These are phyloP conservation scores for Ceriops zippeliana DNA, from an alignment of 345 rosid species.

Conservation along the genomic window DNA sequence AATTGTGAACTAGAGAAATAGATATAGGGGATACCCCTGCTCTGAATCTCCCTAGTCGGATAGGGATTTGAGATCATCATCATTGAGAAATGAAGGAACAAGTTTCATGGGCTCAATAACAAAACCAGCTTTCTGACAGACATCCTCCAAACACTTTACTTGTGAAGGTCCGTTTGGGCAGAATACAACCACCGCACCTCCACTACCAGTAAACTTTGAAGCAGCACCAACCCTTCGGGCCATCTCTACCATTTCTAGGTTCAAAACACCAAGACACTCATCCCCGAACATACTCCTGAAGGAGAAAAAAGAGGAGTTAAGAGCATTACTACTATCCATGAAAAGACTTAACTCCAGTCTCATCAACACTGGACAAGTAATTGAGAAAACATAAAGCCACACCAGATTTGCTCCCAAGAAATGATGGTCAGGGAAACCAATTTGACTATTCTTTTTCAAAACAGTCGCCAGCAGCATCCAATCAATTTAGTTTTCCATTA, in stretches of 20 bases:
- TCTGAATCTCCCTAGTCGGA: conserved; percentile 5
- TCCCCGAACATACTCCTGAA: conserved; percentile 79
- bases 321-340: neutral
- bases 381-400: no score
- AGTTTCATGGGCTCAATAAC: conserved; percentile 48
- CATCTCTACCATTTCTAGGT: conserved; percentile 87
- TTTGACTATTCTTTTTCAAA: no score
- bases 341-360: neutral
- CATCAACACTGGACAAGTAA: no score
- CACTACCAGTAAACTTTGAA: conserved; percentile 86
- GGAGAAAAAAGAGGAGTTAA: neutral
- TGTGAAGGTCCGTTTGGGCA: conserved; percentile 70
- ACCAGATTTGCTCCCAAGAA: no score
- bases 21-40: no score
- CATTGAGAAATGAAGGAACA: conserved; percentile 44
- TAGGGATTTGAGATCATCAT: conserved; percentile 39
- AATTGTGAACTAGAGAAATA: no score
- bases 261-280: conserved; percentile 58
- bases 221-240: conserved; percentile 76
- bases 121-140: conserved; percentile 68
- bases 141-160: conserved; percentile 59
- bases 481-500: no score
- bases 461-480: no score
- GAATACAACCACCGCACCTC: conserved; percentile 87
- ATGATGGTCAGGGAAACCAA: no score